These are phyloP conservation scores for Fallopia convolvulus DNA, from an alignment of 148 eudicot species.

Conservation along the genomic window DNA sequence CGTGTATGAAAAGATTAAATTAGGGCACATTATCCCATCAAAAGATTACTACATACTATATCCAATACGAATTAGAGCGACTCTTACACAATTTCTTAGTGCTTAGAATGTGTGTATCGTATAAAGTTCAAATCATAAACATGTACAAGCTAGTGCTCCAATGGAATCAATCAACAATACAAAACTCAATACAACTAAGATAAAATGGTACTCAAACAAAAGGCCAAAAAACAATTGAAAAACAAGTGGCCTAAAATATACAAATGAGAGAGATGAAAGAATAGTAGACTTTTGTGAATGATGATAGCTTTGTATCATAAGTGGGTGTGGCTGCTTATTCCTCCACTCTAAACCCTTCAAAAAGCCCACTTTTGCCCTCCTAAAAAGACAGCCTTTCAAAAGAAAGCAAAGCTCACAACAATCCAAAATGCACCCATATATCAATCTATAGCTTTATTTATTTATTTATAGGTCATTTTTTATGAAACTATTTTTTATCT, in stretches of 20 bases:
- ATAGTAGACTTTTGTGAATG: constrained; percentile 11
- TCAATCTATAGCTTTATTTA: background rate
- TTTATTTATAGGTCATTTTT: background rate
- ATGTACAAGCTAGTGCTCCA: background rate
- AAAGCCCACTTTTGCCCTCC: constrained; percentile 22
- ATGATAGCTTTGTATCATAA: constrained; percentile 8
- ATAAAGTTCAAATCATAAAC: background rate
- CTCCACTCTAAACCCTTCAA: constrained; percentile 11
- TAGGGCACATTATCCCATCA: no score
- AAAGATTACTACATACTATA: no score
- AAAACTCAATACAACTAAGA: background rate
- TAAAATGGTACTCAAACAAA: background rate
- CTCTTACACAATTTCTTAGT: background rate
- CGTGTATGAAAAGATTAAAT: no score
- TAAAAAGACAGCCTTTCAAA: constrained; percentile 29
- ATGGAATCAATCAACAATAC: background rate
- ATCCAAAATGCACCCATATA: constrained; percentile 12
- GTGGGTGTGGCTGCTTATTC: constrained; percentile 13
- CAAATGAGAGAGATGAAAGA: constrained; percentile 3
- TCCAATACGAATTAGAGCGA: no score
- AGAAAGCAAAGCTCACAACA: constrained; percentile 22
- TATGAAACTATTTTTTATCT: constrained; percentile 1
- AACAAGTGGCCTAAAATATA: constrained; percentile 6
- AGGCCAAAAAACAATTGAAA: background rate
- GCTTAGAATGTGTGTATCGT: background rate